phyloP scores from a whole-genome alignment of 768 basidiomycete genomes.

The Albatrellus ellisii region DNA sequence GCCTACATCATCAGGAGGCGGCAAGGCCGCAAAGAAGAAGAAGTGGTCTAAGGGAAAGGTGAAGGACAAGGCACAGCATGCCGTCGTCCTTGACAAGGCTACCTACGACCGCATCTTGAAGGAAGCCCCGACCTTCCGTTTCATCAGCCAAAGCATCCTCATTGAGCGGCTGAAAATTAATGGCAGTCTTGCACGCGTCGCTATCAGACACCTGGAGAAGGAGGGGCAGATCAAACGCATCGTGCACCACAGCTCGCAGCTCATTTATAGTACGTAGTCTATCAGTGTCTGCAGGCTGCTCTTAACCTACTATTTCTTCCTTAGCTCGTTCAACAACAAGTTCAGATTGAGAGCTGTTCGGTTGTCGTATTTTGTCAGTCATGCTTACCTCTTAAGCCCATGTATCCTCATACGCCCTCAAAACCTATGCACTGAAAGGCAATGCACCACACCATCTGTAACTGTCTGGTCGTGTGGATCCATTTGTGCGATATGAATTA shows the following conservation, averaged over 20 bases:
- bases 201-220: slow-evolving; percentile 86
- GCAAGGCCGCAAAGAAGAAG: slow-evolving; percentile 97
- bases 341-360: slow-evolving; percentile 7
- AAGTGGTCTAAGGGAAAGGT: slow-evolving; percentile 99
- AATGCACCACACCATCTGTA: no score
- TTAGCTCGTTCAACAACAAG: slow-evolving; percentile 14
- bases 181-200: slow-evolving; percentile 84
- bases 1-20: slow-evolving; percentile 49
- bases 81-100: slow-evolving; percentile 88
- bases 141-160: slow-evolving; percentile 96
- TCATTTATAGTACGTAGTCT: slow-evolving; percentile 80
- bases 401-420: slow-evolving; percentile 6
- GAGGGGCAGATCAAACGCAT: slow-evolving; percentile 92
- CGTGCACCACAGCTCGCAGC: slow-evolving; percentile 88
- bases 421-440: slow-evolving; percentile 1
- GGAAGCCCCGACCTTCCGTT: slow-evolving; percentile 98
- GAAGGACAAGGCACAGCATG: slow-evolving; percentile 99
- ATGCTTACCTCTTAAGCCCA: slow-evolving; percentile 6
- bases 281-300: slow-evolving; percentile 3
- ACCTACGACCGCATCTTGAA: slow-evolving; percentile 92
- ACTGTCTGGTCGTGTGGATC: no score
- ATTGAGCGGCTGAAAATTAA: slow-evolving; percentile 98
- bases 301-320: not conserved
- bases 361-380: slow-evolving; percentile 1
- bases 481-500: not conserved